Base-by-base conservation (phyloP, 768 basidiomycete species). In the Trametes maxima region DNA sequence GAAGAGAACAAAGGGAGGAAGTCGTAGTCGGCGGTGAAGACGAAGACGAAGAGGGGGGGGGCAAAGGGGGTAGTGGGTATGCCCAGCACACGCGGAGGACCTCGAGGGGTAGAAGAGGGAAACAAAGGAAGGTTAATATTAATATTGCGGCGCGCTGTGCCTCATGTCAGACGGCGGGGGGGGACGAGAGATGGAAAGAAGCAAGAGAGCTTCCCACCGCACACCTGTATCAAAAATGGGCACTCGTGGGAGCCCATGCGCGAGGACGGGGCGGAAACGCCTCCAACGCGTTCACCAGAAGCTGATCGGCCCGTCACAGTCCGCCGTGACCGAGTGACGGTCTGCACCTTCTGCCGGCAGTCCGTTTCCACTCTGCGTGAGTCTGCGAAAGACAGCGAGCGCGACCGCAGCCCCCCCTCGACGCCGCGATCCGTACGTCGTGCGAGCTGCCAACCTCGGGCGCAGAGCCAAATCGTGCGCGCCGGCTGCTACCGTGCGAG, bases 61-160 rank as follows among this genome's bases (percentile, higher is more conserved):
- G 28, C 28, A 8, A 33, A 54, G 54, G 59, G 58, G 57, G 40
- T 7, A 53, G 64, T 48, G 52, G 46, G 67, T 63, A 68, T 67
- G 67, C 58, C 65, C 55, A 65, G 62, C 67, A 68, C 64, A 65
- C 64, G 67, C 65, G 63, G 58, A 33, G 57, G 60, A 51, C 60
- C 52, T 65, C 57, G 60, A 59, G 54, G 55, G 42, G 24, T 53
- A 61, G 51, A 62, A 56, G 57, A 59, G 63, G 57, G 54, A 40
- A 22, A 46, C 44, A 21, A 53, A 51, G 56, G 57, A 50, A 57
- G 43, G 53, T 60, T 56, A 59, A 64, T 62, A 62, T 62, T 48
- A n/a, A 47, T 54, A 60, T 60, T 37, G 56, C 50, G 19, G 52
- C 40, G 45, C 48, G 52, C 28, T 17, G 36, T 8, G 62, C 62